These are phyloP conservation scores for Ophiostoma tasmaniense DNA, from an alignment of 2,329 filamentous ascomycete species.

Conservation along the genomic window DNA sequence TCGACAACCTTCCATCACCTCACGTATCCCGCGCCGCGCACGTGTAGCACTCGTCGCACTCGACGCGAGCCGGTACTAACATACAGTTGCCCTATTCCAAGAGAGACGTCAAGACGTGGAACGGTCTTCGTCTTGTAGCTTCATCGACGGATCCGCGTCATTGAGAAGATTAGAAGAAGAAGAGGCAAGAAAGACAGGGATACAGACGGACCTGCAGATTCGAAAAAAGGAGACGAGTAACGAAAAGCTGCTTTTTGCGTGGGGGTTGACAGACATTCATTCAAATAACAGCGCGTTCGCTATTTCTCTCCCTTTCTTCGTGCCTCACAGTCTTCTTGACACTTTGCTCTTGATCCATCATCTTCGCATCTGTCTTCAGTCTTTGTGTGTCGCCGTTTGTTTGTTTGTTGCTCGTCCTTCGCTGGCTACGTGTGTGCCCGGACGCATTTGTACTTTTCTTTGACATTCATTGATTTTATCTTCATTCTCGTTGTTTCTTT, in stretches of 20 bases:
- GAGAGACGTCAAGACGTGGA: neutral
- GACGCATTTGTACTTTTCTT: slow-evolving; percentile 8
- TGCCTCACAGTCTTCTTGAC: neutral
- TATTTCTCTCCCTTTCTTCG: slow-evolving; percentile 29
- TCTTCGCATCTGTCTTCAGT: neutral
- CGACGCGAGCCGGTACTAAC: slow-evolving; percentile 1
- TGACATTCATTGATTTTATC: slow-evolving; percentile 1
- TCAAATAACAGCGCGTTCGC: slow-evolving; percentile 50
- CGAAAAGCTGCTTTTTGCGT: slow-evolving; percentile 1
- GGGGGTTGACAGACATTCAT: slow-evolving; percentile 13
- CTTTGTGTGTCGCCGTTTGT: neutral
- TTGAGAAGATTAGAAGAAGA: neutral
- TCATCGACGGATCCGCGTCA: neutral
- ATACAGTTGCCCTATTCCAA: neutral
- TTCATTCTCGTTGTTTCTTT: slow-evolving; percentile 8
- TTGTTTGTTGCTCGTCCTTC: slow-evolving; percentile 1
- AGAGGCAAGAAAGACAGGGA: neutral
- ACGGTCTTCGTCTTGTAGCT: neutral
- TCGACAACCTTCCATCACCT: neutral
- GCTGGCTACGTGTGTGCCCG: neutral
- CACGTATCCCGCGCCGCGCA: neutral
- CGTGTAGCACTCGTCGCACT: neutral
- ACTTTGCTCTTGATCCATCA: neutral
- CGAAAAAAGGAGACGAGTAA: neutral
- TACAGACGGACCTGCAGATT: neutral